Conservation (phyloP, 2,329 filamentous ascomycete genomes). For the Aspergillus texensis region DNA sequence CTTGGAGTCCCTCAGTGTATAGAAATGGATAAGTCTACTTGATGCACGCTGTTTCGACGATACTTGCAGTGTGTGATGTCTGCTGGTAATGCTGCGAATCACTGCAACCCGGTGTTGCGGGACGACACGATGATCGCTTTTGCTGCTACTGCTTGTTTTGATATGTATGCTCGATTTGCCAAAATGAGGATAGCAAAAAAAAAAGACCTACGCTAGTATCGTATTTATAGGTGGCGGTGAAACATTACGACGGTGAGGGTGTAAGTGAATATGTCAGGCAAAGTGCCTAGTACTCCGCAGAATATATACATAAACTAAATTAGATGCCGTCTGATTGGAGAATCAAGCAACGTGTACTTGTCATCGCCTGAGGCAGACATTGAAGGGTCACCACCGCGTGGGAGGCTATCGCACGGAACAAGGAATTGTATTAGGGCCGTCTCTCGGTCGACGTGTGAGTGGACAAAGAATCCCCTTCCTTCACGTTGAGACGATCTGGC, state of each 20-base stretch:
- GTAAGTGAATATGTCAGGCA: not conserved
- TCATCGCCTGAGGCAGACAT: conserved; percentile 9
- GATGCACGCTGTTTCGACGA: not conserved
- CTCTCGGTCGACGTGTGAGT: not conserved
- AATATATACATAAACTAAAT: conserved; percentile 11
- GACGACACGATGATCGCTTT: not conserved
- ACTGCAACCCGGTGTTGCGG: not conserved
- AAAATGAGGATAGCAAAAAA: not conserved
- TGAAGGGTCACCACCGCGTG: not conserved
- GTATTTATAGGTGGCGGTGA: not conserved
- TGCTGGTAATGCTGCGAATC: not conserved
- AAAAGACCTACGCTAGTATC: not conserved
- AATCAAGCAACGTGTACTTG: not conserved
- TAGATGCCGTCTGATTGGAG: conserved; percentile 6
- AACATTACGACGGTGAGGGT: not conserved
- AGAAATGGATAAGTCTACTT: conserved; percentile 32
- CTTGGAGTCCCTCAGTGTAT: conserved; percentile 35
- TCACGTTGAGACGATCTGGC: conserved; percentile 35
- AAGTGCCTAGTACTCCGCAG: not conserved
- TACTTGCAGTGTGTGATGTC: not conserved
- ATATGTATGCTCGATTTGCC: not conserved
- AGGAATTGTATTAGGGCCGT: not conserved
- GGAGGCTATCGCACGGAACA: not conserved
- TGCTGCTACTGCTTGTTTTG: not conserved
- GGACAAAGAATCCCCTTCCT: conserved; percentile 10